Evolutionary conservation across 352 stramenopile genomes (phyloP).

Genomic region (Globisporangium megalacanthum): DNA sequence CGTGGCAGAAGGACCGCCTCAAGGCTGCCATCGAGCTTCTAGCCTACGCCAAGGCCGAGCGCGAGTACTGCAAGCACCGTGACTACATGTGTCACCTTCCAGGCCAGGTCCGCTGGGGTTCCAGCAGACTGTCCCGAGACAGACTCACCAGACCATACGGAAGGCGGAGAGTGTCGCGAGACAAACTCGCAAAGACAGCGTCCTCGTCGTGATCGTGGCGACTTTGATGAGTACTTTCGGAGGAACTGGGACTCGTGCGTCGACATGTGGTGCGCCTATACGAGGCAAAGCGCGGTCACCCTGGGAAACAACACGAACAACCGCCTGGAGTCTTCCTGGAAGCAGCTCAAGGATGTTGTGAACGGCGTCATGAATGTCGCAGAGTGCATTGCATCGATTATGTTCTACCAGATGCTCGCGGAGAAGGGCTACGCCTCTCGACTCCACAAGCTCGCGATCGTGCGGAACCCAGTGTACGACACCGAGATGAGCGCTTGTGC

Average conservation of each 20-base stretch:
- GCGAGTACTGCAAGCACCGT: constrained; percentile 4
- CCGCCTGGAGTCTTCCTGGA: constrained; percentile 18
- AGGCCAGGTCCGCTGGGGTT: not conserved
- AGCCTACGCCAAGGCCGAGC: constrained; percentile 15
- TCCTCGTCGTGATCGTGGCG: not conserved
- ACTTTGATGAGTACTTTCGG: constrained; percentile 17
- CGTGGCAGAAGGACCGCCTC: constrained; percentile 18
- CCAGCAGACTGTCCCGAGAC: constrained; percentile 1
- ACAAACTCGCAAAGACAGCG: not conserved
- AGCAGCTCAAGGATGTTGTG: constrained; percentile 19
- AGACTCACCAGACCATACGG: not conserved
- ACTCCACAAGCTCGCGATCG: constrained; percentile 10
- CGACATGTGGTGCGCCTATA: constrained; percentile 14
- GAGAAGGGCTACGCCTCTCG: constrained; percentile 12
- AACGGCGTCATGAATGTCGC: constrained; percentile 14
- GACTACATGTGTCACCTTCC: constrained; percentile 8
- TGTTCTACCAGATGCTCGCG: constrained; percentile 12
- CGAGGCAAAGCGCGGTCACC: constrained; percentile 7
- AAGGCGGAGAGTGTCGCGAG: too few species aligned
- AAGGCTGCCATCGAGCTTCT: constrained; percentile 6
- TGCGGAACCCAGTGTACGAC: constrained; percentile 13
- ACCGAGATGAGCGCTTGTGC: constrained; percentile 10
- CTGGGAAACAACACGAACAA: constrained; percentile 29
- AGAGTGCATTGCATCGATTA: constrained; percentile 17
- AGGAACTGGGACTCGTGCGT: constrained; percentile 22